Conservation (phyloP, 345 rosid genomes). For the Camelina sativa region DNA sequence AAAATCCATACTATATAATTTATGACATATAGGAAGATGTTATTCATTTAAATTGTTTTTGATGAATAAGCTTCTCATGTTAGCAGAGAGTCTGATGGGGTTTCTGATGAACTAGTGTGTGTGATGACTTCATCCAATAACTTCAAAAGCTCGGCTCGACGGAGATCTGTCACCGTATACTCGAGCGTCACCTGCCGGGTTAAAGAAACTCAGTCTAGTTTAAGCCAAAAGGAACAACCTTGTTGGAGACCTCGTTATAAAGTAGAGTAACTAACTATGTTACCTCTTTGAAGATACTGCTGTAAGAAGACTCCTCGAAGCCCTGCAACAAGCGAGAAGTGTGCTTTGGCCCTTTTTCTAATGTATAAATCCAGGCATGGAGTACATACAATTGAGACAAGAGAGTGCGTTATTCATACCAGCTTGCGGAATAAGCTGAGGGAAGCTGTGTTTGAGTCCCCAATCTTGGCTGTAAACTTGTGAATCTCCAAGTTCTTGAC, state of each 20-base stretch:
- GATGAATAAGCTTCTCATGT: conserved; percentile 15
- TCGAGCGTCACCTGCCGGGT: conserved; percentile 69
- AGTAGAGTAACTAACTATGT: conserved; percentile 34
- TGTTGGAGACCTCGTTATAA: neutral
- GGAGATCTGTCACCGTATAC: conserved; percentile 51
- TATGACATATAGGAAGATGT: too few relatives aligned
- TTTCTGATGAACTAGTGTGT: conserved; percentile 37
- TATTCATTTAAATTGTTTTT: too few relatives aligned
- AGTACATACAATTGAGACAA: neutral
- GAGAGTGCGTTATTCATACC: conserved; percentile 46
- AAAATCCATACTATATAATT: too few relatives aligned
- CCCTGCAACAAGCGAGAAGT: conserved; percentile 52
- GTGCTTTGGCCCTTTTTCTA: neutral
- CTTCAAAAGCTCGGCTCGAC: conserved; percentile 57
- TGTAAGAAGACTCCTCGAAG: conserved; percentile 65
- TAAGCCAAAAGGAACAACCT: conserved; percentile 7
- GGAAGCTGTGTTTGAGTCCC: conserved; percentile 78
- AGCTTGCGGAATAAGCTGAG: conserved; percentile 71
- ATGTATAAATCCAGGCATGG: neutral
- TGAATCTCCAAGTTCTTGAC: conserved; percentile 64
- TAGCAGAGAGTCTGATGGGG: conserved; percentile 11
- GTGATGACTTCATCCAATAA: conserved; percentile 46
- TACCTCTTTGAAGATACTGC: conserved; percentile 86
- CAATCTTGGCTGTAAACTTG: conserved; percentile 74
- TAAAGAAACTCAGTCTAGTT: conserved; percentile 3